These are phyloP conservation scores for Tubosaeta sp. DNA, from an alignment of 768 basidiomycete species.

Conservation along the genomic window DNA sequence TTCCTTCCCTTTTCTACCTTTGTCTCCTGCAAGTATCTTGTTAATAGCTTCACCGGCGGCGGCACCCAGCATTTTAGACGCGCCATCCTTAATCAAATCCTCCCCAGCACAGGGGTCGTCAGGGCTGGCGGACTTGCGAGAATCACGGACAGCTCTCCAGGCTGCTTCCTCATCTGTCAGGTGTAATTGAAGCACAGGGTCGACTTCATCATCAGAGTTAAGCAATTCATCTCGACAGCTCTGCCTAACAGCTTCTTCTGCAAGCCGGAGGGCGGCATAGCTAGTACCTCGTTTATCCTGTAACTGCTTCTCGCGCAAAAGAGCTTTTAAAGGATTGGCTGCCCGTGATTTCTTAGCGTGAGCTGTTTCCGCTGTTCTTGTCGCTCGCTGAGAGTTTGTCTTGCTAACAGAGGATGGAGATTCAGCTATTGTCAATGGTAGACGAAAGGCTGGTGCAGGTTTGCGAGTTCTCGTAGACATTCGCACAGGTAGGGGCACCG, in stretches of 20 bases:
- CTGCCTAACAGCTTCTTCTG: conserved; percentile 39
- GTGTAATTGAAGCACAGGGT: conserved; percentile 5
- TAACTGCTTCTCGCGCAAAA: conserved; percentile 49
- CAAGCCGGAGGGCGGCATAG: conserved; percentile 39
- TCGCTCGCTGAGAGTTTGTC: not conserved
- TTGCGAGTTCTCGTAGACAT: conserved; percentile 21
- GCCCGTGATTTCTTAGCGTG: conserved; percentile 20
- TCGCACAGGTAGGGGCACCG: conserved; percentile 8
- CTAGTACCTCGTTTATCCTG: conserved; percentile 33
- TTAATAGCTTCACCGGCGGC: conserved; percentile 40
- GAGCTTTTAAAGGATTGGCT: conserved; percentile 50
- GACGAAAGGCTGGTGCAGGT: conserved; percentile 1
- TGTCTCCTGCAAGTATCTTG: conserved; percentile 43
- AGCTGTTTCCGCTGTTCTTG: too few relatives aligned
- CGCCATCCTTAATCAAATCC: conserved; percentile 36
- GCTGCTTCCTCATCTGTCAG: conserved; percentile 40
- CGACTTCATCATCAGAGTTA: conserved; percentile 18
- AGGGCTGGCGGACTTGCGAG: conserved; percentile 16
- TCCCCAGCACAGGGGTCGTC: conserved; percentile 13
- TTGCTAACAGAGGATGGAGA: conserved; percentile 1
- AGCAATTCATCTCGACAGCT: conserved; percentile 25
- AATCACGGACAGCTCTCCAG: conserved; percentile 33
- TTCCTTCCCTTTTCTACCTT: conserved; percentile 24
- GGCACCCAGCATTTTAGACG: conserved; percentile 24
- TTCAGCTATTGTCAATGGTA: conserved; percentile 11